A percentile compares a stretch with the other conserved stretches of the same genome.
Evolutionary conservation across 345 rosid species (phyloP).

Genomic region (Euphorbia peplus): DNA sequence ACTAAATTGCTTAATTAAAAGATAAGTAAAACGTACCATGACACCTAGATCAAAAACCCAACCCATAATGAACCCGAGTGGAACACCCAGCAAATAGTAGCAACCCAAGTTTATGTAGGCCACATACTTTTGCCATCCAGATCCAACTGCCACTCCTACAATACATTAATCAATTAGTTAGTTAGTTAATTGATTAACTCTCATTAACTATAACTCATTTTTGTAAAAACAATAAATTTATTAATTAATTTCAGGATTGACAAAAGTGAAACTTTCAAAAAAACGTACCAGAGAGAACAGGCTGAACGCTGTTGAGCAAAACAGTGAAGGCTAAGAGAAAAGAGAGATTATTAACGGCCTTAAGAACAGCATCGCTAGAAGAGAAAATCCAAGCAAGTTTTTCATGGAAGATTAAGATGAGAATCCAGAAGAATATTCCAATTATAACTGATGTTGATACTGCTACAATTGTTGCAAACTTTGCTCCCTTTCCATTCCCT

Average conservation of each 20-base stretch:
- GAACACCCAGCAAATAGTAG: slow-evolving; percentile 71
- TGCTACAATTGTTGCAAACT: slow-evolving; percentile 59
- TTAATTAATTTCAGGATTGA: too few relatives aligned
- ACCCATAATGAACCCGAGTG: slow-evolving; percentile 82
- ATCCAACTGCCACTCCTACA: slow-evolving; percentile 91
- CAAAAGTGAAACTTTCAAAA: too few relatives aligned
- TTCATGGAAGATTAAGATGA: slow-evolving; percentile 42
- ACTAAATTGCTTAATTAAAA: too few relatives aligned
- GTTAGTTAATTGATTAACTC: too few relatives aligned
- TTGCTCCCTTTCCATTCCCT: slow-evolving; percentile 84
- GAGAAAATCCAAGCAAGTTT: slow-evolving; percentile 56
- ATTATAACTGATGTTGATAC: slow-evolving; percentile 52
- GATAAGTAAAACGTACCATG: slow-evolving; percentile 39
- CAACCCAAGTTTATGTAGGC: slow-evolving; percentile 90
- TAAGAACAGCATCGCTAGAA: slow-evolving; percentile 47
- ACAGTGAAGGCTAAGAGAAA: slow-evolving; percentile 69
- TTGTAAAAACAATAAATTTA: too few relatives aligned
- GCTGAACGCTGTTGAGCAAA: slow-evolving; percentile 85
- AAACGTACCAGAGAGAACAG: slow-evolving; percentile 69
- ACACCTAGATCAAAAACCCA: slow-evolving; percentile 77
- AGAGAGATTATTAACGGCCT: slow-evolving; percentile 57
- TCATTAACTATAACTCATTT: too few relatives aligned
- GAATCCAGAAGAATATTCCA: slow-evolving; percentile 54
- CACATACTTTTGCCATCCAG: slow-evolving; percentile 91
- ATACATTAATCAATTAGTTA: too few relatives aligned